Conservation (phyloP, 2,329 filamentous ascomycete species). For the Fusarium sp. region DNA sequence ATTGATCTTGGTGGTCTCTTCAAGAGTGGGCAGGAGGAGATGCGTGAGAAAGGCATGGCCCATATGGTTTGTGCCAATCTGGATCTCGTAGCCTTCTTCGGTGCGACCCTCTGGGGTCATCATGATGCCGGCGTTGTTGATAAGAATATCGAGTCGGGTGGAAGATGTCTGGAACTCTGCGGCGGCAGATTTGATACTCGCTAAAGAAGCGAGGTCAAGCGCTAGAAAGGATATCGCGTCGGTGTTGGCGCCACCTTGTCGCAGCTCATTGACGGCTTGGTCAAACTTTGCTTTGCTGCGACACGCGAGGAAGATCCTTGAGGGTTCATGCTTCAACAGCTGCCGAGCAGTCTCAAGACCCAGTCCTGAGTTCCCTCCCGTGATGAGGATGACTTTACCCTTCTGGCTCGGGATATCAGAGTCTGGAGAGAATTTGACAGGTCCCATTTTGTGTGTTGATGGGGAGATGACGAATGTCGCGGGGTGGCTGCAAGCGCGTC, state of each 20-base stretch:
- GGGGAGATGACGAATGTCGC: rapidly evolving
- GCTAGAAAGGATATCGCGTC: background rate
- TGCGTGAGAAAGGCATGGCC: background rate
- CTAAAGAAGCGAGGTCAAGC: background rate
- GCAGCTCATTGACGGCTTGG: background rate
- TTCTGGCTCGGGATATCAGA: conserved; percentile 1
- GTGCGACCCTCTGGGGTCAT: conserved; percentile 1
- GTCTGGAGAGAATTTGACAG: background rate
- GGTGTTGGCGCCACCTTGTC: background rate
- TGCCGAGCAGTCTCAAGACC: background rate
- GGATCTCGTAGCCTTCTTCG: conserved; percentile 8
- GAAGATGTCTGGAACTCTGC: background rate
- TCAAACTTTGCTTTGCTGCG: conserved; percentile 10
- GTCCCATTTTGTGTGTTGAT: background rate
- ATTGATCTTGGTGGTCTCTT: background rate
- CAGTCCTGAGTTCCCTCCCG: background rate
- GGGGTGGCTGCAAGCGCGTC: rapidly evolving
- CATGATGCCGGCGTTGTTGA: conserved; percentile 14
- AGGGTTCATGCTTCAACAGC: conserved; percentile 1
- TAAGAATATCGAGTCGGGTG: background rate
- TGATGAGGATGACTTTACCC: conserved; percentile 5
- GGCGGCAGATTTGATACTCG: background rate
- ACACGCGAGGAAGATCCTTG: background rate
- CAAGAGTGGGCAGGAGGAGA: background rate
- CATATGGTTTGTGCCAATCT: conserved; percentile 6